Conservation (phyloP, 768 basidiomycete species). For the Leccinum imitatum region DNA sequence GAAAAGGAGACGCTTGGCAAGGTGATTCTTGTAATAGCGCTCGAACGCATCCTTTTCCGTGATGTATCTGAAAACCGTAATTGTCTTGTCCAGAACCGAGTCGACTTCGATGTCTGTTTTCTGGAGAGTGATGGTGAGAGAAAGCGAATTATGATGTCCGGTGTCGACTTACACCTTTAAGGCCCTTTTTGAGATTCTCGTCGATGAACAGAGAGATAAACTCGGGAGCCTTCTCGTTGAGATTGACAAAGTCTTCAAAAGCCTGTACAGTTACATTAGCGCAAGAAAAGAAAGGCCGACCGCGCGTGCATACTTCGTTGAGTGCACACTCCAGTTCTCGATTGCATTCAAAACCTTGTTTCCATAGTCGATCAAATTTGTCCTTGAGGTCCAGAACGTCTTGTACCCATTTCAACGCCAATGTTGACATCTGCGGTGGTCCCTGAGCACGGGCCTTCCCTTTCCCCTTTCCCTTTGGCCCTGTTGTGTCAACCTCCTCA, state of each 20-base stretch:
- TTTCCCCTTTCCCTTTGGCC: constrained; percentile 53
- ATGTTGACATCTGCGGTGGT: constrained; percentile 42
- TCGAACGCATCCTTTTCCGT: constrained; percentile 98
- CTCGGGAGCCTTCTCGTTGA: constrained; percentile 84
- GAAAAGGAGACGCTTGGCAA: constrained; percentile 87
- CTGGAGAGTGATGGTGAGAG: constrained; percentile 39
- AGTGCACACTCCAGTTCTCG: constrained; percentile 76
- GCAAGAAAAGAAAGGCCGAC: background rate
- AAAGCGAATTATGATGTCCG: background rate
- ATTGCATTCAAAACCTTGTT: constrained; percentile 66
- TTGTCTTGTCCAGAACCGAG: constrained; percentile 87
- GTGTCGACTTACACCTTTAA: constrained; percentile 75
- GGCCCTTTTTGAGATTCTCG: constrained; percentile 90
- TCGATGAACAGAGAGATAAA: constrained; percentile 97
- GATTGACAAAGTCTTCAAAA: constrained; percentile 89
- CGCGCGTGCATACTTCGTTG: constrained; percentile 65
- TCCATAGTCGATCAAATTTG: constrained; percentile 79
- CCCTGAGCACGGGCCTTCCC: constrained; percentile 48
- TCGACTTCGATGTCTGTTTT: constrained; percentile 96
- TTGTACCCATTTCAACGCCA: constrained; percentile 92
- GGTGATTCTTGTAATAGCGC: constrained; percentile 94
- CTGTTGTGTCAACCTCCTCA: constrained; percentile 37
- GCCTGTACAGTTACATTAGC: constrained; percentile 52
- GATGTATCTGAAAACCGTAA: constrained; percentile 91
- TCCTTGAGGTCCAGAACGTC: constrained; percentile 90